Conservation (phyloP, 2,329 filamentous ascomycete genomes). For the Coleophoma cylindrospora region DNA sequence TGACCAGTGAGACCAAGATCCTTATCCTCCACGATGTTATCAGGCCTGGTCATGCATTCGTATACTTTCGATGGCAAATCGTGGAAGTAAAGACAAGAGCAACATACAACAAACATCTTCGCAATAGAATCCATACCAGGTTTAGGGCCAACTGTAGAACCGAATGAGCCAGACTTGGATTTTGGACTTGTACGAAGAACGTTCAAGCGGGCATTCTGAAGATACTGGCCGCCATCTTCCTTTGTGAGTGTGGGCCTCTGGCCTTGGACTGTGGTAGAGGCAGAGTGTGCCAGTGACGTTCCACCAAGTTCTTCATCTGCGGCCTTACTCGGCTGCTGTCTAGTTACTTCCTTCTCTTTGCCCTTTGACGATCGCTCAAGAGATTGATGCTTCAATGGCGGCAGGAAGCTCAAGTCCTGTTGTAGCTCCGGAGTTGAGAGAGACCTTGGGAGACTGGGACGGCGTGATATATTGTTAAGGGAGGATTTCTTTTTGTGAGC, state of each 20-base stretch:
- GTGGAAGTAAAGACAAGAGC: slow-evolving; percentile 58
- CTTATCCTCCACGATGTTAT: slow-evolving; percentile 46
- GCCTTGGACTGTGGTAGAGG: neutral
- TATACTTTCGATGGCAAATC: slow-evolving; percentile 62
- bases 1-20: slow-evolving; percentile 47
- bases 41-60: slow-evolving; percentile 57
- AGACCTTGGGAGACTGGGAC: slow-evolving; percentile 9
- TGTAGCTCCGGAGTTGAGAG: slow-evolving; percentile 17
- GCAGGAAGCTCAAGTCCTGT: slow-evolving; percentile 27
- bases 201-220: slow-evolving; percentile 17
- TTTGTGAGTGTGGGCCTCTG: neutral
- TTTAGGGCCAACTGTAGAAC: neutral
- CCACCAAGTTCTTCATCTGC: slow-evolving; percentile 16
- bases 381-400: slow-evolving; percentile 34
- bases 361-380: slow-evolving; percentile 21
- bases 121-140: slow-evolving; percentile 31
- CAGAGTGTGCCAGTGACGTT: slow-evolving; percentile 1
- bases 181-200: slow-evolving; percentile 5
- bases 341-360: slow-evolving; percentile 18
- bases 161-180: slow-evolving; percentile 1
- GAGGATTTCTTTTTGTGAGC: slow-evolving; percentile 1
- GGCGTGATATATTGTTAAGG: slow-evolving; percentile 2
- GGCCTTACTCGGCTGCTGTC: slow-evolving; percentile 21
- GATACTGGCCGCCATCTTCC: slow-evolving; percentile 11
- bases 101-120: slow-evolving; percentile 63